Conservation (phyloP, 2,329 filamentous ascomycete genomes). For the Monosporascus ibericus region DNA sequence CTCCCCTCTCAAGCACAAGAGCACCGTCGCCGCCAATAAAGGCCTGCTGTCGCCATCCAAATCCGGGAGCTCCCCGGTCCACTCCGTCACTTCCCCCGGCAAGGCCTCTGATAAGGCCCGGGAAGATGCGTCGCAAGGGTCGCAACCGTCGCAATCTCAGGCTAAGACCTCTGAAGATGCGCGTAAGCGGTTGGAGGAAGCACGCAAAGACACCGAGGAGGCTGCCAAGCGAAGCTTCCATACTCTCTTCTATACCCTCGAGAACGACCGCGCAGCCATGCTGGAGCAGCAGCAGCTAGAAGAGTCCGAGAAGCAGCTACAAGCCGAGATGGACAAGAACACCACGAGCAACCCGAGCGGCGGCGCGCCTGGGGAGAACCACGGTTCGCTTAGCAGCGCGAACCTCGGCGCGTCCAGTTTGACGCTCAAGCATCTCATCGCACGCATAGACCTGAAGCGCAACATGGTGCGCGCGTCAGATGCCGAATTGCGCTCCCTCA, state of each 20-base stretch:
- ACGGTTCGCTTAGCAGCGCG: conserved; percentile 85
- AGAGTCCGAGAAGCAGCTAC: conserved; percentile 91
- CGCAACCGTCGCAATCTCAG: conserved; percentile 27
- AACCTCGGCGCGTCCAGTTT: conserved; percentile 94
- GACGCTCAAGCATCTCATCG: conserved; percentile 94
- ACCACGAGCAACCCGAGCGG: conserved; percentile 44
- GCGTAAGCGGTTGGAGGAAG: conserved; percentile 87
- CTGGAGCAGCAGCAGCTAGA: conserved; percentile 94
- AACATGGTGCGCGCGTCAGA: conserved; percentile 87
- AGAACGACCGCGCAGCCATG: conserved; percentile 95
- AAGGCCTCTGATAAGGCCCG: conserved; percentile 50
- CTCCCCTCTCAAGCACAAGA: conserved; percentile 47
- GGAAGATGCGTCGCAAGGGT: conserved; percentile 39
- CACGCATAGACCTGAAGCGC: conserved; percentile 88
- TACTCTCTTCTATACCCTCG: conserved; percentile 88
- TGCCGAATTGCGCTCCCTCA: conserved; percentile 81
- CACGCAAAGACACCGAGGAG: conserved; percentile 84
- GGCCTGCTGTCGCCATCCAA: conserved; percentile 63
- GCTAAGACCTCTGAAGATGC: conserved; percentile 77
- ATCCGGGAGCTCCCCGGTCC: conserved; percentile 61
- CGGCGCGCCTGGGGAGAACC: conserved; percentile 54
- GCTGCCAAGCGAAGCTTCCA: conserved; percentile 86
- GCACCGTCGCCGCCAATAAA: conserved; percentile 46
- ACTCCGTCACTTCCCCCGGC: conserved; percentile 55
- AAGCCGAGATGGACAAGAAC: conserved; percentile 83